phyloP scores from a whole-genome alignment of 1,284 basidiomycete species.

The Tranzscheliella williamsii region DNA sequence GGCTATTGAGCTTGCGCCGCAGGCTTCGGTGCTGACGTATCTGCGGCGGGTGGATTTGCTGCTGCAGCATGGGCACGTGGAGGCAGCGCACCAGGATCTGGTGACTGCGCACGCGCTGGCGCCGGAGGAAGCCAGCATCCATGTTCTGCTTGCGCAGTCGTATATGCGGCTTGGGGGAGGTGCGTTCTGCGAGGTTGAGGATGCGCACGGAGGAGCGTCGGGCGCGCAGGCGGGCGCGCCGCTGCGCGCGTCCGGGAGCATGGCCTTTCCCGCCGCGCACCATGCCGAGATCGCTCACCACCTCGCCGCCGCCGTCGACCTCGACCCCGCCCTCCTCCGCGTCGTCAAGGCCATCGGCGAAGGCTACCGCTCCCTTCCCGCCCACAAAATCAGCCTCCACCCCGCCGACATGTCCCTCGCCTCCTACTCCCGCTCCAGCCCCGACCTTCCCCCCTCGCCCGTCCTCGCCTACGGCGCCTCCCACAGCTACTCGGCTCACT shows the following conservation, averaged over 20 bases:
- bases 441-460: neutral
- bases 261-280: slow-evolving; percentile 19
- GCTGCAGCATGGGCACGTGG: slow-evolving; percentile 13
- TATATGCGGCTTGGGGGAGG: slow-evolving; percentile 58
- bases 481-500: neutral
- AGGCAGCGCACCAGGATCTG: slow-evolving; percentile 49
- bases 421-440: neutral
- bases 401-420: neutral
- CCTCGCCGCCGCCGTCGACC: slow-evolving; percentile 45
- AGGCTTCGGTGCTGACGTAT: slow-evolving; percentile 27
- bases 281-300: slow-evolving; percentile 51
- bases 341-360: slow-evolving; percentile 45
- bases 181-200: slow-evolving; percentile 39
- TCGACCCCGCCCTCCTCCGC: slow-evolving; percentile 37
- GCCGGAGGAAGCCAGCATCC: slow-evolving; percentile 53
- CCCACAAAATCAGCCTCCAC: slow-evolving; percentile 1
- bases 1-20: slow-evolving; percentile 18
- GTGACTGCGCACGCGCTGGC: slow-evolving; percentile 43
- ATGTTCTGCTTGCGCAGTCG: slow-evolving; percentile 54
- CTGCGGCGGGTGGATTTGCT: slow-evolving; percentile 22
- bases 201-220: slow-evolving; percentile 1
- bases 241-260: slow-evolving; percentile 9
- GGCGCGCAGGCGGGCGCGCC: slow-evolving; percentile 1
- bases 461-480: neutral
- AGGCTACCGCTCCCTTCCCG: slow-evolving; percentile 28